These are phyloP conservation scores for Vanrija sp. DNA, from an alignment of 1,284 basidiomycete genomes.

Conservation along the genomic window DNA sequence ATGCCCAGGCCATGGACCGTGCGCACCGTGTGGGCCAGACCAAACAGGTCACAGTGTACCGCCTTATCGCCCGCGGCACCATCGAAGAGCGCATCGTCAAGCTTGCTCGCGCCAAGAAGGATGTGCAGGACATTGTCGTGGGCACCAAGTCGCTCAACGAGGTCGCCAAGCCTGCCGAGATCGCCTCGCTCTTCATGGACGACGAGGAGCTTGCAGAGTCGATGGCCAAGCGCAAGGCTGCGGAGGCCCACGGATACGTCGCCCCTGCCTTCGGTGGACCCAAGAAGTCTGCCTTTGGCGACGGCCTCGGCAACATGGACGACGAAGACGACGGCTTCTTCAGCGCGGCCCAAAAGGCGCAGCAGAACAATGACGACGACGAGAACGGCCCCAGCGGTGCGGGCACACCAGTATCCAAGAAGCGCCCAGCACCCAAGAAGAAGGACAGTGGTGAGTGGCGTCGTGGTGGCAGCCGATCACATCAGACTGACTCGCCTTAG, in stretches of 20 bases:
- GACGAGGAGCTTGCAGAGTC: conserved; percentile 62
- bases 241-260: conserved; percentile 46
- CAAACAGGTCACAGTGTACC: conserved; percentile 97
- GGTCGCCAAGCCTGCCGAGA: conserved; percentile 92
- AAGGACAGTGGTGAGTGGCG: background rate
- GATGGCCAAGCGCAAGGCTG: conserved; percentile 47
- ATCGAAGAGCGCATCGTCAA: conserved; percentile 98
- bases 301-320: conserved; percentile 25
- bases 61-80: conserved; percentile 84
- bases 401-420: conserved; percentile 20
- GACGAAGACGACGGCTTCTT: conserved; percentile 44
- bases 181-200: conserved; percentile 90
- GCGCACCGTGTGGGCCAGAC: conserved; percentile 98
- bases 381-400: conserved; percentile 20
- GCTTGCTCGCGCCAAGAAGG: conserved; percentile 90
- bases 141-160: conserved; percentile 92
- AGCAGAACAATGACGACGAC: conserved; percentile 19
- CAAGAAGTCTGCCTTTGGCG: conserved; percentile 31
- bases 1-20: conserved; percentile 99
- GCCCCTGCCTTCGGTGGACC: conserved; percentile 15
- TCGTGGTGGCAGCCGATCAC: background rate
- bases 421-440: conserved; percentile 16
- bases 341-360: conserved; percentile 6
- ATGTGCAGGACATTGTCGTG: conserved; percentile 98
- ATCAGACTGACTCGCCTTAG: background rate